A percentile compares a stretch with the other conserved stretches of the same genome.
Evolutionary conservation across 306 rosid species (phyloP).

Genomic region (Medicago arabica): DNA sequence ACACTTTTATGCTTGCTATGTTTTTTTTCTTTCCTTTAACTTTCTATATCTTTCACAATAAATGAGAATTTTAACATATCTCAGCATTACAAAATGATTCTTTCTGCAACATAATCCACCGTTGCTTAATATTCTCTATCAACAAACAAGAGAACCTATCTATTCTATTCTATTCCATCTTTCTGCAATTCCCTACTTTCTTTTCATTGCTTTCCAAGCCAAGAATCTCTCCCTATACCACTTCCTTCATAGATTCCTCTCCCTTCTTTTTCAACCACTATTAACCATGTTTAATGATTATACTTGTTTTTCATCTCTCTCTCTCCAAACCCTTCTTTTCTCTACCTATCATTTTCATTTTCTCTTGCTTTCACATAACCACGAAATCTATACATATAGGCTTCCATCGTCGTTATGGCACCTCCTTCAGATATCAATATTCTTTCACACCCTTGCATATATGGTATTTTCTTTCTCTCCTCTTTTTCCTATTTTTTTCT

Average conservation of each 20-base stretch:
- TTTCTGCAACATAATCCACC: conserved; percentile 59
- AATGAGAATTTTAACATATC: conserved; percentile 22
- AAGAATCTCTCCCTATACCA: conserved; percentile 67
- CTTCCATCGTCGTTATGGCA: conserved; percentile 46
- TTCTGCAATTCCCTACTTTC: conserved; percentile 47
- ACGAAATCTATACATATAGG: conserved; percentile 49
- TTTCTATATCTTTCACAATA: background rate
- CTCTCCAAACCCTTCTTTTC: conserved; percentile 42
- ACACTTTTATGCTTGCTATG: background rate
- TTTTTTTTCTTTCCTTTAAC: background rate
- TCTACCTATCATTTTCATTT: conserved; percentile 55
- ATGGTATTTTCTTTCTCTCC: conserved; percentile 57
- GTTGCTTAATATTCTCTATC: conserved; percentile 60
- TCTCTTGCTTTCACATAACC: conserved; percentile 45
- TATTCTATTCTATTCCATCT: conserved; percentile 30
- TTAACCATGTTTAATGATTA: conserved; percentile 58
- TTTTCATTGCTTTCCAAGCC: conserved; percentile 78
- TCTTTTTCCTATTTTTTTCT: background rate
- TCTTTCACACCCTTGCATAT: conserved; percentile 79
- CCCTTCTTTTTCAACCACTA: conserved; percentile 50
- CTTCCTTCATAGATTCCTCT: conserved; percentile 68
- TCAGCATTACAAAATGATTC: conserved; percentile 38
- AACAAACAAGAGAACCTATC: conserved; percentile 52
- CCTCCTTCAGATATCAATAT: conserved; percentile 69
- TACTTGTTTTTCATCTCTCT: conserved; percentile 48